Evolutionary conservation across 2,329 filamentous ascomycete genomes (phyloP), one percentile per base, ranked within the genome.

Genomic region (Sporothrix protearum): DNA sequence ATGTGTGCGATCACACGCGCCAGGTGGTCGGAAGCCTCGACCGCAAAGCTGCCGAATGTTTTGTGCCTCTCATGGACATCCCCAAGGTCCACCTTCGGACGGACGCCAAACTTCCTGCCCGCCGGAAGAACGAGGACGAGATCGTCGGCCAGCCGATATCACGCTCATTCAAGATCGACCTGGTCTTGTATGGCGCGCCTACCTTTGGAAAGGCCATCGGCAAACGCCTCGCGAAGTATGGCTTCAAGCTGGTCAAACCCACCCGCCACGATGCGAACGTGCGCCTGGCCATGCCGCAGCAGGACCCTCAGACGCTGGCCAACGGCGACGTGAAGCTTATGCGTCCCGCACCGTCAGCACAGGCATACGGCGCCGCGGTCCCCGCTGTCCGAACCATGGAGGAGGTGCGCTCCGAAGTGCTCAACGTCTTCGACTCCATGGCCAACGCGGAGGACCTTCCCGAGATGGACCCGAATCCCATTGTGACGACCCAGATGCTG

Each of bases 381-480:
- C 16, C 12, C 2, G 14, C 69, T 0, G n/a, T 49, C 10, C 28
- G 93, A 42, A 95, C 92, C 0, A 89, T 90, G 0, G 95, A 98
- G 76, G 94, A 98, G 80, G 91, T 97, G 72, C 91, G 91, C 10
- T 90, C 89, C 74, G 94, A 97, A 71, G 91, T 97, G 28, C 87
- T 93, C 79, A 89, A 89, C 55, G 92, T 98, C 78, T 97, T 99
- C 77, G 94, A 97, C 81, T 91, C 90, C 8, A 87, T 97, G 51
- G 87, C 90, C 33, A 90, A 90, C 76, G 89, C 86, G 10, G 91
- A 96, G 71, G 88, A 93, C 73, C 82, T 98, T 7, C 91, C 92
- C 0, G 87, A 90, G 75, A 89, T 91, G 82, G 89, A 95, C 3
- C 86, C 92, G 0, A 85, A 88, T 69, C 74, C 81, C 2, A 80